phyloP scores from a whole-genome alignment of 2,329 filamentous ascomycete species.

The Hymenoscyphus fraxineus region DNA sequence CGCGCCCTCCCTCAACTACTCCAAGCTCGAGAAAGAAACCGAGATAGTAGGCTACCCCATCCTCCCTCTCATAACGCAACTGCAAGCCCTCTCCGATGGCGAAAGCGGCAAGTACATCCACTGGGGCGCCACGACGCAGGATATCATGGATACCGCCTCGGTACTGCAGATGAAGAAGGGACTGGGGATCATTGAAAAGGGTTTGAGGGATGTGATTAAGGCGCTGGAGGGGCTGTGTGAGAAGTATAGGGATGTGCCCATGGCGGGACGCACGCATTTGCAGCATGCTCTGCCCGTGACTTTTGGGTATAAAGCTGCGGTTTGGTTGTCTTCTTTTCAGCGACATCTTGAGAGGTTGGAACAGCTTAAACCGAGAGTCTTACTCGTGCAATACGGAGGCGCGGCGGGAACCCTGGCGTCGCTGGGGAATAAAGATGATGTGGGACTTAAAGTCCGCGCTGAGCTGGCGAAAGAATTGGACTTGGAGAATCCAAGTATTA shows the following conservation, averaged over 20 bases:
- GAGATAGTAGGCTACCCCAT: slow-evolving; percentile 54
- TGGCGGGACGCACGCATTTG: slow-evolving; percentile 55
- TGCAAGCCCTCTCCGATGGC: slow-evolving; percentile 25
- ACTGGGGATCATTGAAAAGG: slow-evolving; percentile 44
- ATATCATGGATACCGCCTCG: slow-evolving; percentile 55
- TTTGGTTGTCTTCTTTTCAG: slow-evolving; percentile 48
- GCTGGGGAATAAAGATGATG: slow-evolving; percentile 44
- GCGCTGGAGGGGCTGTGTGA: slow-evolving; percentile 42
- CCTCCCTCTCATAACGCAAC: slow-evolving; percentile 41
- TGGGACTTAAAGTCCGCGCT: slow-evolving; percentile 47
- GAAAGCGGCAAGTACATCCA: slow-evolving; percentile 47
- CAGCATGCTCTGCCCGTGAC: slow-evolving; percentile 55
- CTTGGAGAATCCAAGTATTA: slow-evolving; percentile 48
- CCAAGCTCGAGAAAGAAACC: slow-evolving; percentile 40
- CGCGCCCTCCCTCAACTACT: slow-evolving; percentile 40
- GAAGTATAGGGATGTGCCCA: slow-evolving; percentile 49
- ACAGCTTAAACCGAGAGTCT: slow-evolving; percentile 42
- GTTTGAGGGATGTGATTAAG: slow-evolving; percentile 41
- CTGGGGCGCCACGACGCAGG: slow-evolving; percentile 57
- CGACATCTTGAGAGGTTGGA: slow-evolving; percentile 46
- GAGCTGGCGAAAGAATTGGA: slow-evolving; percentile 46
- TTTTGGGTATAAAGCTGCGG: slow-evolving; percentile 55
- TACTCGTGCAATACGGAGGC: slow-evolving; percentile 54
- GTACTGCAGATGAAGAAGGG: slow-evolving; percentile 51
- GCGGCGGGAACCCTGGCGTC: slow-evolving; percentile 54